Base-by-base conservation (phyloP, 345 rosid genomes). In the Excoecaria cochinchinensis region DNA sequence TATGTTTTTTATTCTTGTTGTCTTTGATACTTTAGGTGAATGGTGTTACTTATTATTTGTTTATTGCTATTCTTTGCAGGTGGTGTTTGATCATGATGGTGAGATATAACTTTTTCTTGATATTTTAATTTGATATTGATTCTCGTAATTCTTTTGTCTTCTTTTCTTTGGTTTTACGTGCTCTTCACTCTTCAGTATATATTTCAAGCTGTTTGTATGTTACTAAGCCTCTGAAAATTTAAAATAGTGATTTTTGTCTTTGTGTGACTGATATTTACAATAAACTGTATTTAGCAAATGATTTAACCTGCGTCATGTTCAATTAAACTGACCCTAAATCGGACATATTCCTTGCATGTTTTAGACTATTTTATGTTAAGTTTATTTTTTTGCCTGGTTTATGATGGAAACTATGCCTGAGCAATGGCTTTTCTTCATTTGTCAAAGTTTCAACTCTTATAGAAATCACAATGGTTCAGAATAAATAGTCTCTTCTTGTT, bases 21-120 rank as follows among this genome's bases (percentile, higher is more conserved):
- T n/a, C 36, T 15, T 57, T 52, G 7, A 10, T 10, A 44, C 22
- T 71, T 50, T 52, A 3, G 55, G 8, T 46, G 21, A 57, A 52
- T 76, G 6, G 13, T 76, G 50, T 69, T 77, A 24, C 86, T 82
- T 74, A 80, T 75, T 11, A 42, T 31, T 79, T 73, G 46, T 71
- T 69, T 67, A 52, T 48, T 77, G 8, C 69, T 67, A 72, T 79
- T 80, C 63, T 51, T 61, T 83, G 91, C 96, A 95, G 98, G 99
- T 95, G 78, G 98, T 89, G 80, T 95, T 95, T 76, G 98, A 93
- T 89, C 94, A 95, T 86, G 98, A 95, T 88, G 99, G 99, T 95
- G 82, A 86, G 96, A 70, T 50, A 53, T 72, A 11, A 22, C 64
- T 1, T 63, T 64, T 38, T 1, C 22, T 15, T 46, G 24, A 36